Evolutionary conservation across 257 asterid species (phyloP).

Genomic region (Cynanchum wilfordii): DNA sequence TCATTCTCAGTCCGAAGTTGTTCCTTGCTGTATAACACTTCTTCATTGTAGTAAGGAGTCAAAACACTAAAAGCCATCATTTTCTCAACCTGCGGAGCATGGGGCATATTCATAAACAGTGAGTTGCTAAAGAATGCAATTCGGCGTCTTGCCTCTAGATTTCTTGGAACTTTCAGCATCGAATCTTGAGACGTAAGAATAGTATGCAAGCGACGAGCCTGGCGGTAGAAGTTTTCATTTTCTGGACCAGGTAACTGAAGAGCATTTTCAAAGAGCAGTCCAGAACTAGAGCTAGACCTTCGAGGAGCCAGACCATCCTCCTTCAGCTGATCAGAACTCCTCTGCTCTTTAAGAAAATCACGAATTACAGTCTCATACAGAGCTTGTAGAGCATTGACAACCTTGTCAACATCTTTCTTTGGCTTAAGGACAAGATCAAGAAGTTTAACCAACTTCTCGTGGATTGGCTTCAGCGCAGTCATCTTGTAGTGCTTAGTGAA

Average conservation of each 20-base stretch:
- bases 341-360: constrained; percentile 73
- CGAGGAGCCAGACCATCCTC: constrained; percentile 93
- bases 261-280: constrained; percentile 76
- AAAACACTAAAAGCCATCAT: constrained; percentile 97
- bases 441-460: constrained; percentile 74
- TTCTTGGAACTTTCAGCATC: constrained; percentile 83
- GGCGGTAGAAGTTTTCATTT: constrained; percentile 74
- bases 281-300: constrained; percentile 47
- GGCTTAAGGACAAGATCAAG: constrained; percentile 62
- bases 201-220: constrained; percentile 80
- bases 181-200: constrained; percentile 94
- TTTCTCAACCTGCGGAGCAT: constrained; percentile 97
- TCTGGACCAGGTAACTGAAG: constrained; percentile 65
- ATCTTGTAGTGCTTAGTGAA: constrained; percentile 70
- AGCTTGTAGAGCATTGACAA: constrained; percentile 94
- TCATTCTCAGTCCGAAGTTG: constrained; percentile 95
- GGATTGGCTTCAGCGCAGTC: constrained; percentile 60
- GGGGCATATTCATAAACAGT: constrained; percentile 98
- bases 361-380: constrained; percentile 90
- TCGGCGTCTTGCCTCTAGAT: constrained; percentile 98
- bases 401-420: constrained; percentile 54
- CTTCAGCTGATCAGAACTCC: constrained; percentile 63
- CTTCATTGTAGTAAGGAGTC: constrained; percentile 97
- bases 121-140: constrained; percentile 98
- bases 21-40: constrained; percentile 84